Evolutionary conservation across 1,139 yeast species (phyloP).

Genomic region (Yamadazyma siamensis): DNA sequence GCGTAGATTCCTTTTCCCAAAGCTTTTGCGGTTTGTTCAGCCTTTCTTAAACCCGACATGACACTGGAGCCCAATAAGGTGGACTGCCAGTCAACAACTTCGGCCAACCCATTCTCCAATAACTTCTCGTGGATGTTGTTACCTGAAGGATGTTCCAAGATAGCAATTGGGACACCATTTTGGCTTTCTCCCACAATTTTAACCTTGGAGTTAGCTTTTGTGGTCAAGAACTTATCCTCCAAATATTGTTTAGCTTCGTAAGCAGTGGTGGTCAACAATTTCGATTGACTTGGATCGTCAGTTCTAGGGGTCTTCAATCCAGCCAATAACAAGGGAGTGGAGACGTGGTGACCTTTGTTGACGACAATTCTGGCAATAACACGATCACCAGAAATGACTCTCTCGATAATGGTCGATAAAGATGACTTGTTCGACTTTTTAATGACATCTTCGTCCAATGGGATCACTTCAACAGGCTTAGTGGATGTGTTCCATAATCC

Average conservation of each 20-base stretch:
- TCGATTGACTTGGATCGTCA: slow-evolving; percentile 39
- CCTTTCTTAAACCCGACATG: slow-evolving; percentile 61
- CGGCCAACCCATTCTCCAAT: slow-evolving; percentile 67
- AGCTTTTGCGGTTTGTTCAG: slow-evolving; percentile 66
- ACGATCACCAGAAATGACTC: slow-evolving; percentile 77
- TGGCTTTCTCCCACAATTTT: slow-evolving; percentile 59
- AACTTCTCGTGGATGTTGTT: slow-evolving; percentile 66
- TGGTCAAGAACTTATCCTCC: slow-evolving; percentile 63
- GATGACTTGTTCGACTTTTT: slow-evolving; percentile 39
- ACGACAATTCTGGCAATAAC: slow-evolving; percentile 55
- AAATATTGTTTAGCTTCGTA: slow-evolving; percentile 66
- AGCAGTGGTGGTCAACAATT: slow-evolving; percentile 49
- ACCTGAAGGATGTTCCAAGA: slow-evolving; percentile 68
- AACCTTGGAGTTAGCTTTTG: slow-evolving; percentile 50
- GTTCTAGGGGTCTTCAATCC: slow-evolving; percentile 75
- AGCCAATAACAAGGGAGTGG: slow-evolving; percentile 63
- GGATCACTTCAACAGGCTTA: slow-evolving; percentile 22
- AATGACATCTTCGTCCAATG: slow-evolving; percentile 37
- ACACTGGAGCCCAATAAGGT: slow-evolving; percentile 61
- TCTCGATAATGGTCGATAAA: slow-evolving; percentile 63
- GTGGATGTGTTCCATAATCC: slow-evolving; percentile 54
- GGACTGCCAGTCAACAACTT: slow-evolving; percentile 82
- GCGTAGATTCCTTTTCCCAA: slow-evolving; percentile 65
- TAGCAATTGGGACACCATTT: slow-evolving; percentile 59
- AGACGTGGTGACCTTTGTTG: slow-evolving; percentile 39